Percentiles rank a stretch among this genome's conserved stretches.
Evolutionary conservation across 345 rosid species (phyloP).

Genomic region (Abelmoschus esculentus): DNA sequence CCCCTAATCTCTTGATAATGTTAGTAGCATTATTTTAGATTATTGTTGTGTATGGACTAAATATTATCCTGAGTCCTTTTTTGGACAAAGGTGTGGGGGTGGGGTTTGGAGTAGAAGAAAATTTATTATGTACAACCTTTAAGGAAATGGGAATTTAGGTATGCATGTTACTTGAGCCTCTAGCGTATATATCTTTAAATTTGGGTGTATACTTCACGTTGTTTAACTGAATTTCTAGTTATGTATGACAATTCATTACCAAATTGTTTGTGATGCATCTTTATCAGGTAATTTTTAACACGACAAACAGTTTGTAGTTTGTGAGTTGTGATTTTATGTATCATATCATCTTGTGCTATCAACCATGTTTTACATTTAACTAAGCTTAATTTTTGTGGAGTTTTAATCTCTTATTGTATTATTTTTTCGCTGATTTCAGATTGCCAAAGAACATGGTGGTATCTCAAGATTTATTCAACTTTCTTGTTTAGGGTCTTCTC

Average conservation of each 20-base stretch:
- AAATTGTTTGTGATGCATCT: background rate
- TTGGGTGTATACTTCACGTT: background rate
- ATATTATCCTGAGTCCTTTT: background rate
- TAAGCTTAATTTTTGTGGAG: background rate
- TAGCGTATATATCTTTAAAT: background rate
- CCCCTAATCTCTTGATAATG: background rate
- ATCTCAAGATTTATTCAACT: conserved; percentile 92
- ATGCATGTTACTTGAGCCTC: background rate
- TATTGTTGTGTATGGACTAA: background rate
- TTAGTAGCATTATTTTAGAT: background rate
- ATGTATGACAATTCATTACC: background rate
- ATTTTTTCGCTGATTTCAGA: conserved; percentile 33
- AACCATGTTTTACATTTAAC: background rate
- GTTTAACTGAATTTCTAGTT: background rate
- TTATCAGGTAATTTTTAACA: background rate
- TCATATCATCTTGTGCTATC: background rate
- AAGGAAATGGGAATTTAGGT: background rate
- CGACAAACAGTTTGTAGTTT: background rate
- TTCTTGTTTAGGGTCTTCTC: conserved; percentile 87
- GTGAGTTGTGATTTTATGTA: background rate
- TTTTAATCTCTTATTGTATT: conserved; percentile 3
- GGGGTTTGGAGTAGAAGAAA: background rate
- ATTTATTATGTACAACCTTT: background rate
- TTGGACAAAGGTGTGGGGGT: background rate
- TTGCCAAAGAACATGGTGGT: conserved; percentile 97